Percentiles rank a stretch among this genome's conserved stretches.
These are phyloP conservation scores for Cordyceps sp. DNA, from an alignment of 2,329 filamentous ascomycete species.

Conservation along the genomic window DNA sequence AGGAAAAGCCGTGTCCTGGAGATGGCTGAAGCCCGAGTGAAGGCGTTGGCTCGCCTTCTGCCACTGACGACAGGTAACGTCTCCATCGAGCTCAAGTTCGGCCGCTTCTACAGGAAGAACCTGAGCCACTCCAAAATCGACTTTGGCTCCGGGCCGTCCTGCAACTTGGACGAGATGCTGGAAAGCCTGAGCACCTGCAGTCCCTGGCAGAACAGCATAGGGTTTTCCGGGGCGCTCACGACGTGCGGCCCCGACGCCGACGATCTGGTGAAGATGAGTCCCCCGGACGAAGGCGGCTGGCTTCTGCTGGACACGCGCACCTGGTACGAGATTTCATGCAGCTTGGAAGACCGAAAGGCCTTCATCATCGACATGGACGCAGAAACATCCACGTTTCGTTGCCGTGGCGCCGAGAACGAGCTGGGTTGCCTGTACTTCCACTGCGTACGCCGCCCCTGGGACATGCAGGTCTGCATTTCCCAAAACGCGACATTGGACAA, in stretches of 20 bases:
- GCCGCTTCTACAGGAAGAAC: slow-evolving; percentile 12
- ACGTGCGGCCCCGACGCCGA: slow-evolving; percentile 11
- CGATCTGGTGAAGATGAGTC: slow-evolving; percentile 4
- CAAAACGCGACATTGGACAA: slow-evolving; percentile 3
- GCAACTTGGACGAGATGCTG: slow-evolving; percentile 4
- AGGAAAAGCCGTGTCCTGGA: slow-evolving; percentile 5
- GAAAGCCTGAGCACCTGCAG: slow-evolving; percentile 1
- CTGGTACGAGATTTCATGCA: slow-evolving; percentile 12
- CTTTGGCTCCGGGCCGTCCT: slow-evolving; percentile 6
- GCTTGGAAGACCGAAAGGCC: not conserved
- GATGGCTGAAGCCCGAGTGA: slow-evolving; percentile 3
- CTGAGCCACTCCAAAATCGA: slow-evolving; percentile 6
- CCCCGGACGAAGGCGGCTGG: slow-evolving; percentile 7
- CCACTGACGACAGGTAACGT: slow-evolving; percentile 9
- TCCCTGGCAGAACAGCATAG: slow-evolving; percentile 3
- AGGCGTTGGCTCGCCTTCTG: slow-evolving; percentile 6
- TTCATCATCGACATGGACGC: slow-evolving; percentile 13
- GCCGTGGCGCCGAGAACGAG: slow-evolving; percentile 6
- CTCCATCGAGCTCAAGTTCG: slow-evolving; percentile 10
- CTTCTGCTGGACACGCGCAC: slow-evolving; percentile 4
- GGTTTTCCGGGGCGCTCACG: slow-evolving; percentile 13
- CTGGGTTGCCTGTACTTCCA: slow-evolving; percentile 11
- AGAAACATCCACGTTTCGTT: slow-evolving; percentile 8
- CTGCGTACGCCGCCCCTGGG: slow-evolving; percentile 14
- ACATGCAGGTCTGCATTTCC: slow-evolving; percentile 11